Evolutionary conservation across 1,284 basidiomycete genomes (phyloP), one percentile per base, ranked within the genome.

Genomic region (Cystobasidium sp.): DNA sequence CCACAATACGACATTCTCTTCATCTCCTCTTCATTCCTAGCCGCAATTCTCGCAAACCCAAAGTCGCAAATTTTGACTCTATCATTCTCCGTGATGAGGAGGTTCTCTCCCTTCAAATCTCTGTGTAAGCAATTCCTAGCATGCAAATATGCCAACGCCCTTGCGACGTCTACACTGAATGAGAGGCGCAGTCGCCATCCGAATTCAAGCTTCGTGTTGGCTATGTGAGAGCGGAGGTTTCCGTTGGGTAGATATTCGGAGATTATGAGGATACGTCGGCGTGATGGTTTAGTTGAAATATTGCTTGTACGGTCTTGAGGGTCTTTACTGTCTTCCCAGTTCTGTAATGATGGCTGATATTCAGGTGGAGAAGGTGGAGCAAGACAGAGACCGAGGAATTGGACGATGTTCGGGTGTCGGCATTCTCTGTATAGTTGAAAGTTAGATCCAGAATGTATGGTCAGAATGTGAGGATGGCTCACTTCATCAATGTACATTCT

Each of bases 41-140:
- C 93, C 0, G 93, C 93, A 79, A 98, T 97, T 51, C 94, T 87
- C 1, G 94, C 93, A 61, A 84, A 77, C 0, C 80, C 79, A 83
- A 98, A 98, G 81, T 98, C 96, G 47, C 94, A 96, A 10, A 73
- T 62, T 61, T 73, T 99, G 81, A 98, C 87, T 59, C 96, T 88
- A 39, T 94, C 91, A 80, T 98, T 97, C 49, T 90, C 85, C 0
- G 94, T 97, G 49, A 97, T 89, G 46, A 97, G 88, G n/a, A 97
- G 86, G 80, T 99, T 99, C 84, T 97, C 95, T 52, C 94, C 94
- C 83, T 99, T 99, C 77, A 98, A 87, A 83, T 99, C 96, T 18
- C 87, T 84, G 76, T 88, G 87, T 71, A 88, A 83, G 78, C 85
- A 86, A 81, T 93, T 92, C 51, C 96, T 88, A 7, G 95, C 94